phyloP scores from a whole-genome alignment of 2,329 filamentous ascomycete species.

The Talaromyces marneffei region DNA sequence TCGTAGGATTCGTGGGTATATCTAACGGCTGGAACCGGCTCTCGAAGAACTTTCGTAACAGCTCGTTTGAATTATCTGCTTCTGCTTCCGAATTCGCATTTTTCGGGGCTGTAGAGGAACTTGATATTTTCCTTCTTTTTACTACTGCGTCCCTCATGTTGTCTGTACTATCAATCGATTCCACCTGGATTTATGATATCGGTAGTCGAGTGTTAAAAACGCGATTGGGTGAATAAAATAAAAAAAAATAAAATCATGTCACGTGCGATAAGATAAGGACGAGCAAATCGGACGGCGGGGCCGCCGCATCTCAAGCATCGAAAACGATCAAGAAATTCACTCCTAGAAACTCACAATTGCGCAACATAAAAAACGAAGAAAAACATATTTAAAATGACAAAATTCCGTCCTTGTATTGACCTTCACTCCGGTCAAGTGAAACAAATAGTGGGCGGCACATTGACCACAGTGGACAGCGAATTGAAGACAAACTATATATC shows the following conservation, averaged over 20 bases:
- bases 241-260: slow-evolving; percentile 19
- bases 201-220: neutral
- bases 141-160: slow-evolving; percentile 5
- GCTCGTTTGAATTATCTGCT: slow-evolving; percentile 58
- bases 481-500: slow-evolving; percentile 93
- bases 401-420: slow-evolving; percentile 94
- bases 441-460: slow-evolving; percentile 93
- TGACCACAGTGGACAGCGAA: slow-evolving; percentile 59
- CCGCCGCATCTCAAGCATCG: neutral
- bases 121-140: slow-evolving; percentile 9
- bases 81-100: slow-evolving; percentile 19
- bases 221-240: no score
- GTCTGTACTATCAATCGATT: neutral
- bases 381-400: slow-evolving; percentile 61
- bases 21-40: slow-evolving; percentile 71
- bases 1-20: neutral
- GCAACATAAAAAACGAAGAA: neutral
- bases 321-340: neutral
- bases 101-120: neutral
- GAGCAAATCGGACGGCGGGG: neutral
- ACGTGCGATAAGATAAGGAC: slow-evolving; percentile 36
- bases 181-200: neutral
- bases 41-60: slow-evolving; percentile 82
- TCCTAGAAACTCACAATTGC: neutral
- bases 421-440: slow-evolving; percentile 96